Percentiles rank a stretch among this genome's conserved stretches.
Evolutionary conservation across 2,329 filamentous ascomycete species (phyloP).

Genomic region (Colletotrichum sp.): DNA sequence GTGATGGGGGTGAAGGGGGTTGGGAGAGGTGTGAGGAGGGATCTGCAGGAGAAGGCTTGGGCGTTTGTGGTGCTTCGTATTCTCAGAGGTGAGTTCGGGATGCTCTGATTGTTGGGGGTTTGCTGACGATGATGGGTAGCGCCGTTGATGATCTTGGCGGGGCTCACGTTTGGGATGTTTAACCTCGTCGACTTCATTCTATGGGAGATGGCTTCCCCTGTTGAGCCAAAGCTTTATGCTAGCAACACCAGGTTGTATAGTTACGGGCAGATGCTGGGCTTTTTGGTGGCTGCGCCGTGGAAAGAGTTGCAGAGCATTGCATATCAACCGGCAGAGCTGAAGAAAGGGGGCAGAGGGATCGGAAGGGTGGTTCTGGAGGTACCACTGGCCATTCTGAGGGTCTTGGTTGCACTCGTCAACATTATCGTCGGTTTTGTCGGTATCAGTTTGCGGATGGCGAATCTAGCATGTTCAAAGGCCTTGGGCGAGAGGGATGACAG

Average conservation of each 20-base stretch:
- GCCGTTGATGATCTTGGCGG: constrained; percentile 5
- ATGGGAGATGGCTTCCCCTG: constrained; percentile 7
- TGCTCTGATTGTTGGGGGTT: neutral
- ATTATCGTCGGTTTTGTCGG: neutral
- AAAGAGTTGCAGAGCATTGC: neutral
- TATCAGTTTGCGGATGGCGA: neutral
- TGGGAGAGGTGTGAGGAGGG: neutral
- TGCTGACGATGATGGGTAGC: neutral
- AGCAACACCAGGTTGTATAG: constrained; percentile 13
- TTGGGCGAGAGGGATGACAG: constrained; percentile 7
- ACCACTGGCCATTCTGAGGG: neutral
- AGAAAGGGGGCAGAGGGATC: neutral
- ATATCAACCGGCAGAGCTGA: neutral
- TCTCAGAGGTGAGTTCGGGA: constrained; percentile 1
- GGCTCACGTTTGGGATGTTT: constrained; percentile 9
- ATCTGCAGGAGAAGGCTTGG: neutral
- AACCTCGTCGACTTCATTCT: constrained; percentile 16
- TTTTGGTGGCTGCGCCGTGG: neutral
- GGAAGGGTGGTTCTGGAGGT: neutral
- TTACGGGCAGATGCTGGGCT: constrained; percentile 5
- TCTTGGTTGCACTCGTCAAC: neutral
- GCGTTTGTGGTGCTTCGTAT: neutral
- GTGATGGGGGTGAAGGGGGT: neutral
- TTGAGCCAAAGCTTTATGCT: constrained; percentile 10
- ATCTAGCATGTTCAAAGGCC: neutral